A percentile compares a stretch with the other conserved stretches of the same genome.
These are phyloP conservation scores for Eucalyptus shirleyi DNA, from an alignment of 345 rosid species.

Conservation along the genomic window DNA sequence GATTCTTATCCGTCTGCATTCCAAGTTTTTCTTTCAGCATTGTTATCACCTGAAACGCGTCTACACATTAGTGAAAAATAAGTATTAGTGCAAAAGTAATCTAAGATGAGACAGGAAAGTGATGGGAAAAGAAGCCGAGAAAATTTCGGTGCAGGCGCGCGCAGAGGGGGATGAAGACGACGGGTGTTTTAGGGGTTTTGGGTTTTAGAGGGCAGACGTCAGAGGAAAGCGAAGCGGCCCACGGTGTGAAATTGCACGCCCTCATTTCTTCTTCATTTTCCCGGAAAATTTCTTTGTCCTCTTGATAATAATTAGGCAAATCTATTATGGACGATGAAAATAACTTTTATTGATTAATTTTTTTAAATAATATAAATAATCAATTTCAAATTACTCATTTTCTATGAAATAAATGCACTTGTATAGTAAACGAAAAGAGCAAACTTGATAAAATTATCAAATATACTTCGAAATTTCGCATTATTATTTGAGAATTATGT, in stretches of 20 bases:
- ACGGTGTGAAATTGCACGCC: neutral
- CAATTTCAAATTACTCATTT: too few relatives aligned
- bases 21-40: slow-evolving; percentile 81
- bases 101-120: neutral
- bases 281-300: neutral
- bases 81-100: neutral
- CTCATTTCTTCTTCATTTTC: neutral
- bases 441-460: neutral
- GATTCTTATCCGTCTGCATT: slow-evolving; percentile 53
- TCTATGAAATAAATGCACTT: too few relatives aligned
- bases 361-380: too few relatives aligned
- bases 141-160: neutral
- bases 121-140: neutral
- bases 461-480: neutral
- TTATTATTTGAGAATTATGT: neutral
- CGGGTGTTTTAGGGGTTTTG: neutral
- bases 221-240: neutral
- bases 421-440: neutral
- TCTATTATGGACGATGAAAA: too few relatives aligned
- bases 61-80: neutral
- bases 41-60: slow-evolving; percentile 53
- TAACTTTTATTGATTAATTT: too few relatives aligned
- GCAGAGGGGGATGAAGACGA: neutral
- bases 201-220: neutral
- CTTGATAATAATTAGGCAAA: too few relatives aligned